Base-by-base conservation (phyloP, 2,329 filamentous ascomycete species). In the Pseudogymnoascus sp. region DNA sequence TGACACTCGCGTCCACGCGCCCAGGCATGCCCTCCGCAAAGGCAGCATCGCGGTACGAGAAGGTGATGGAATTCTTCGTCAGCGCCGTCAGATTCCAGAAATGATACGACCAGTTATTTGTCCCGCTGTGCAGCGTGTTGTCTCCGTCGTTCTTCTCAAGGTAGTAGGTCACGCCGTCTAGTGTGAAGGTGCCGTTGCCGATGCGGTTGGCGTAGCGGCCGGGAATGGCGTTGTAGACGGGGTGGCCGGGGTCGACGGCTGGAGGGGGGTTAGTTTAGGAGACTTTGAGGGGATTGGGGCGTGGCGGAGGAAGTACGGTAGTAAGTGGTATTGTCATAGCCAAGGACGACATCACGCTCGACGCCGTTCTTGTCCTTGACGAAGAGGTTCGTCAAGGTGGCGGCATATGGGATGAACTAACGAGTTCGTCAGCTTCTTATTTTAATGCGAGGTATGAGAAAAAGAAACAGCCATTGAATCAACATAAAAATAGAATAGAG, bases 171-270 rank as follows among this genome's bases (percentile, higher is more conserved):
- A 75, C 75, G 53, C 77, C 78, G 67, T 83, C 82, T 64, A 86
- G 79, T 33, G 72, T 78, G 47, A 53, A 53, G 73, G 84, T 85
- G 59, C 75, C 77, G 70, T 85, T 81, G 72, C 82, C 83, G 72
- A 87, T 86, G 63, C 84, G 81, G 71, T 86, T 86, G 62, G 84
- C 84, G 70, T 87, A 87, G 42, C 84, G 82, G 7, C 83, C 84
- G 84, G 47, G 47, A 31, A 87, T 81, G 72, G 83, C 77, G 71
- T 84, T 85, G 73, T 84, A 82, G 69, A 86, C 83, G 47, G 79
- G 84, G 70, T 87, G 84, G 42, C 78, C 75, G 16, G 77, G 74
- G 67, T 80, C 77, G 67, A 73, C 68, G 63, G 77, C 47, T 53
- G 47, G n/a, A 21, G n/a, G 5, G 25, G 2, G 8, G 5, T 53